phyloP scores from a whole-genome alignment of 75 land plant species.

The Picea sitchensis region DNA sequence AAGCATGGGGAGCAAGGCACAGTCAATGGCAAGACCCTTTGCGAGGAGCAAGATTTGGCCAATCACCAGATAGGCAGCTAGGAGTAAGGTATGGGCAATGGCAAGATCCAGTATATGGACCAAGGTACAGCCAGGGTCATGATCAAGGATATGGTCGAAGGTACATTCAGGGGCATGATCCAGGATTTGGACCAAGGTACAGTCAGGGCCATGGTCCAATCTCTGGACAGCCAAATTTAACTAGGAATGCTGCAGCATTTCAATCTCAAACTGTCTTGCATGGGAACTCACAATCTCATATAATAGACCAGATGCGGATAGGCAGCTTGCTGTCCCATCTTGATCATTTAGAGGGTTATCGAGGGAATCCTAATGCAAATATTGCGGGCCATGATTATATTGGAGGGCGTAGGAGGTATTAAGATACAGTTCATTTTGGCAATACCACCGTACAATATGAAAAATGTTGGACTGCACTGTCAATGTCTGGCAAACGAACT shows the following conservation, averaged over 20 bases:
- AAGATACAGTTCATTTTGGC: background rate
- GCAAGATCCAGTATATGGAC: background rate
- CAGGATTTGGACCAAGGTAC: background rate
- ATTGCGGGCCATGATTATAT: background rate
- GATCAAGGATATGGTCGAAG: background rate
- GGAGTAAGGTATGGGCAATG: background rate
- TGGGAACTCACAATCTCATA: background rate
- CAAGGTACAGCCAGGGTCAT: background rate
- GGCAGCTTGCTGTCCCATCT: background rate
- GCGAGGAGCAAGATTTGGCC: background rate
- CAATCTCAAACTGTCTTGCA: background rate
- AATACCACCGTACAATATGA: background rate
- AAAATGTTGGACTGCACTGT: background rate
- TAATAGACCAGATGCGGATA: background rate
- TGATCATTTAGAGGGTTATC: background rate
- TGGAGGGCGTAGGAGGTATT: background rate
- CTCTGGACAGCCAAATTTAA: background rate
- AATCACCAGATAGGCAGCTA: background rate
- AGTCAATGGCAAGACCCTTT: background rate
- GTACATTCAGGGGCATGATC: background rate
- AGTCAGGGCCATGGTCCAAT: background rate
- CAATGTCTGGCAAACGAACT: background rate
- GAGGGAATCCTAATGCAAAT: background rate
- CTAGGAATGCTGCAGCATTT: background rate
- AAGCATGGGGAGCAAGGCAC: slow-evolving; percentile 1